Base-by-base conservation (phyloP, 208 protist species). In the Leishmania martiniquensis region DNA sequence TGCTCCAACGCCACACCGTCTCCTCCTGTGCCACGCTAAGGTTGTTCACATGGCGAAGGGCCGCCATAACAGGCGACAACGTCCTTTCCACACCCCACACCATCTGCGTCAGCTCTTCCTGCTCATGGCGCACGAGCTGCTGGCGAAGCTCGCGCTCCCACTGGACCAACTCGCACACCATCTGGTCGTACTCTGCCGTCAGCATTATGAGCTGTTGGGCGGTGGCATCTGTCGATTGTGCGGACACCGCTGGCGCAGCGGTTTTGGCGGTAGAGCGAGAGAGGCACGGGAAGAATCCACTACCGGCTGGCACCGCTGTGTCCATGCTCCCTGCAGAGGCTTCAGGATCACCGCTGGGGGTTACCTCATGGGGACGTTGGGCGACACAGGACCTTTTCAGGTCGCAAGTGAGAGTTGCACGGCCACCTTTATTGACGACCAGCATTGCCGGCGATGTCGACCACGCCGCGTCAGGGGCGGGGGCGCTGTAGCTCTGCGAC, bases 71-170 rank as follows among this genome's bases (percentile, higher is more conserved):
- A 29, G 79, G 79, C 45, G 70, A 51, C 42, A 75, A 62, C 25
- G 34, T 63, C 52, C 20, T 25, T 34, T 83, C 59, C 13, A 78
- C 65, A 39, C 54, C 6, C 72, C 71, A 63, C 22, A 72, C 73
- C 22, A 78, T 34, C 79, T 69, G 55, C 49, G 45, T 60, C 57
- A 83, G 37, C 72, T 83, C 79, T 42, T 44, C 73, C n/a, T 37
- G 55, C 42, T 83, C 79, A 62, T 78, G 72, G 32, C 79, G 73
- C 55, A n/a, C 10, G 47, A 78, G 79, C 42, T 77, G 79, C n/a
- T 70, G 39, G 4, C 79, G 79, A 29, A 75, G 73, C 44, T 78
- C 73, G 17, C 45, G 72, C n/a, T 78, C 73, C 65, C 79, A 75
- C 45, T 47, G 1, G 45, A 71, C 13, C 15, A 75, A 54, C 51